phyloP scores from a whole-genome alignment of 768 basidiomycete species.

The Dacryopinax primogenitus region DNA sequence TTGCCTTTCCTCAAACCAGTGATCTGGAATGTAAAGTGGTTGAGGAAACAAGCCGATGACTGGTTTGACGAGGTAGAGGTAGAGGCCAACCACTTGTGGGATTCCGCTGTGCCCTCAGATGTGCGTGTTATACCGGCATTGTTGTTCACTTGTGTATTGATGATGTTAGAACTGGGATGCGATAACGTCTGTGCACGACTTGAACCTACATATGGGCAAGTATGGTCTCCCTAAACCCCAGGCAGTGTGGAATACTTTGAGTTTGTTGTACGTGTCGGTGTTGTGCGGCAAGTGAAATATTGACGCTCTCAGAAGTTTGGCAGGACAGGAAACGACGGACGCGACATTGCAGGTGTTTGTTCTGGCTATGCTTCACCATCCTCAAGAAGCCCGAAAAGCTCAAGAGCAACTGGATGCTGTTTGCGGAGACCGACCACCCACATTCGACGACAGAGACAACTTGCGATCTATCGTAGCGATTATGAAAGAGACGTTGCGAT shows the following conservation, averaged over 20 bases:
- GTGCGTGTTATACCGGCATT: background rate
- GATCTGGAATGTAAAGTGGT: background rate
- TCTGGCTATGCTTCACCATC: conserved; percentile 43
- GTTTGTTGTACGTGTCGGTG: background rate
- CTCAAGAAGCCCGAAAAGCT: conserved; percentile 37
- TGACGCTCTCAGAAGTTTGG: background rate
- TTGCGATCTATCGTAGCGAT: conserved; percentile 33
- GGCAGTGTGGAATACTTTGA: background rate
- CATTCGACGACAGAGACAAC: conserved; percentile 32
- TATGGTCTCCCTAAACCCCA: background rate
- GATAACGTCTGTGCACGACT: background rate
- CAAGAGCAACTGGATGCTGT: conserved; percentile 43
- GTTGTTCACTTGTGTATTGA: background rate
- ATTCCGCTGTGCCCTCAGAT: background rate
- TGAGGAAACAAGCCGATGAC: background rate
- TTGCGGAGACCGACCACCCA: conserved; percentile 33
- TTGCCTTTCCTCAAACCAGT: background rate
- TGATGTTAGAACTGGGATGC: background rate
- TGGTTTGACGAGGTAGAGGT: background rate
- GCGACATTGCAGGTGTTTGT: conserved; percentile 38
- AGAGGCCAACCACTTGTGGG: background rate
- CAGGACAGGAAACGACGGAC: background rate
- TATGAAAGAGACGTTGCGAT: conserved; percentile 29
- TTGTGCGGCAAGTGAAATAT: background rate
- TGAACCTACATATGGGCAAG: background rate